Evolutionary conservation across 768 basidiomycete genomes (phyloP).

Genomic region (Megacollybia marginata): DNA sequence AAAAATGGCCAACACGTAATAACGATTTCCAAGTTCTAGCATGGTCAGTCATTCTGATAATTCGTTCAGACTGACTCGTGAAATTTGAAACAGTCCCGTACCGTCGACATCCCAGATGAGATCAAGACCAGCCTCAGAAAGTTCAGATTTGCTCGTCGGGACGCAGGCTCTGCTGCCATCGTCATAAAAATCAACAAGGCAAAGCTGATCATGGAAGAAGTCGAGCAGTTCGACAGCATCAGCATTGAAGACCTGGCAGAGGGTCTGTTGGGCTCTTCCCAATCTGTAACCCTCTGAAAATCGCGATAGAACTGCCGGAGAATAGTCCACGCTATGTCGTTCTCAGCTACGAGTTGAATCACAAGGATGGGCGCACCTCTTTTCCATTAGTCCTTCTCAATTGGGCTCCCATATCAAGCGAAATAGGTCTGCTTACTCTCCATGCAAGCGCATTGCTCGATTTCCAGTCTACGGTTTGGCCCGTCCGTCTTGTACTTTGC

Average conservation of each 20-base stretch:
- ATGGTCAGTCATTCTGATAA: conserved; percentile 4
- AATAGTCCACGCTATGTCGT: conserved; percentile 76
- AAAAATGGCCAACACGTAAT: no score
- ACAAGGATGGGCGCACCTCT: conserved; percentile 76
- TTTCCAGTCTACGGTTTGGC: conserved; percentile 71
- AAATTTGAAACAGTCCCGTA: conserved; percentile 43
- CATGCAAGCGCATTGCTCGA: conserved; percentile 77
- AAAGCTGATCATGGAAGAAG: conserved; percentile 75
- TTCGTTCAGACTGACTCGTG: neutral
- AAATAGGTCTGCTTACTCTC: conserved; percentile 69
- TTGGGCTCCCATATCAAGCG: conserved; percentile 77
- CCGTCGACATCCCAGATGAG: conserved; percentile 79
- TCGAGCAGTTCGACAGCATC: conserved; percentile 70
- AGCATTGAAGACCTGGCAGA: conserved; percentile 82
- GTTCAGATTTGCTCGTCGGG: conserved; percentile 69
- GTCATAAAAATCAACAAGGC: conserved; percentile 88
- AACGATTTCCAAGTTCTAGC: conserved; percentile 2
- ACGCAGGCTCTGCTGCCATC: conserved; percentile 68
- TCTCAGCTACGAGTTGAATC: conserved; percentile 74
- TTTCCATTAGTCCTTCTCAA: conserved; percentile 84
- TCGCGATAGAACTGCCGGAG: conserved; percentile 69
- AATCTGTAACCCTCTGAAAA: neutral
- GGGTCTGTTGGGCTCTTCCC: conserved; percentile 36
- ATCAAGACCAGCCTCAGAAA: conserved; percentile 74
- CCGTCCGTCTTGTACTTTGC: neutral